phyloP scores from a whole-genome alignment of 371 early-diverging fungal genomes.

The Rhizopus stolonifer region DNA sequence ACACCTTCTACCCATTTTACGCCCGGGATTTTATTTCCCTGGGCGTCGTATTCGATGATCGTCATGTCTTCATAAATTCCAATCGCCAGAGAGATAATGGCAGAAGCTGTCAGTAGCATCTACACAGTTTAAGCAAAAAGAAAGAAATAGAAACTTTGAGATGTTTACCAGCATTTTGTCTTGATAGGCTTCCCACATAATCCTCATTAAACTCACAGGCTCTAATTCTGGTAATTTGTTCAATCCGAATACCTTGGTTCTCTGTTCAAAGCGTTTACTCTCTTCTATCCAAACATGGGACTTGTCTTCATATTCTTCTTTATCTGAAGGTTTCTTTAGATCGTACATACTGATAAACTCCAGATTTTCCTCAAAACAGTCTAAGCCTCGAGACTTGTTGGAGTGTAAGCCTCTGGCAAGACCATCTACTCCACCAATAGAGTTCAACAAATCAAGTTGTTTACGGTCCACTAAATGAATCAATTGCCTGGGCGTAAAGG shows the following conservation, averaged over 20 bases:
- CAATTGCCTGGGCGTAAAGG: conserved; percentile 40
- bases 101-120: conserved; percentile 78
- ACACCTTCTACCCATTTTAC: conserved; percentile 72
- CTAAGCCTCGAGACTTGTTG: conserved; percentile 41
- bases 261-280: conserved; percentile 28
- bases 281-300: no score
- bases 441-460: conserved; percentile 38
- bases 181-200: conserved; percentile 76
- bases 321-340: conserved; percentile 8
- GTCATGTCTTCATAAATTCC: conserved; percentile 79
- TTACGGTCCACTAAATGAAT: conserved; percentile 51
- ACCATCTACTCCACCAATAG: conserved; percentile 49
- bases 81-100: conserved; percentile 75
- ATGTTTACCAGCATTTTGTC: conserved; percentile 83
- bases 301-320: not conserved
- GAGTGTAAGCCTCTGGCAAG: conserved; percentile 58
- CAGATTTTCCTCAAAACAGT: conserved; percentile 13
- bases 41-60: conserved; percentile 23
- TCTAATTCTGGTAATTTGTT: conserved; percentile 68
- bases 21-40: conserved; percentile 27
- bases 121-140: no score
- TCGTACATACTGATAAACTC: conserved; percentile 18
- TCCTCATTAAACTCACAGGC: conserved; percentile 57
- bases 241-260: conserved; percentile 55
- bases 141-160: no score